Base-by-base conservation (phyloP, 805 yeast genomes). In the Wickerhamiella spandovensis region DNA sequence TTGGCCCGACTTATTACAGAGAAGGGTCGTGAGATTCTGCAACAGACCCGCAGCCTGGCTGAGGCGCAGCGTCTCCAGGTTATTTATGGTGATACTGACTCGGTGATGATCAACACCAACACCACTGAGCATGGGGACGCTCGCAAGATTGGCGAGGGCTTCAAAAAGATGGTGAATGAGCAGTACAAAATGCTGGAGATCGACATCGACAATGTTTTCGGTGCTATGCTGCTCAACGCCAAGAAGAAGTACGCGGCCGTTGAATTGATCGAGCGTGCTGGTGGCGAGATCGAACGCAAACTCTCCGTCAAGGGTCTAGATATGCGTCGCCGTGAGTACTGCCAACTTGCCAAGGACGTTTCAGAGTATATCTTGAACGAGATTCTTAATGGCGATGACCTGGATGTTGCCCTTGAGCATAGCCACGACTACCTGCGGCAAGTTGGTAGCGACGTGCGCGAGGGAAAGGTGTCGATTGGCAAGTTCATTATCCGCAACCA, bases 191-290 rank as follows among this genome's bases (percentile, higher is more conserved):
- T 85, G 55, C 72, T 92, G 61, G 99, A 92, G 63, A 87, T 92
- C 61, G 99, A 92, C 62, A 88, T 85, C 56, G 99, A 92, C 69
- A 88, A 90, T 61, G 88, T 88, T 1, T 92, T 87, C 70, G 83
- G 85, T 61, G 78, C 86, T 56, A 70, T 92, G 48, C 71, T 92
- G 50, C 70, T 92, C 48, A 95, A 87, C 64, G 85, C 95, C n/a
- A 92, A 92, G 71, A 92, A 92, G 77, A 92, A 92, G 68, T 92
- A 92, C 64, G 98, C 98, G 8, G 97, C 97, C 1, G 72, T 89
- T 70, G 48, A 53, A 13, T 17, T 56, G 43, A 39, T 46, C 12
- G 83, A 80, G 59, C 77, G 77, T 28, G 65, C 75, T 72, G 53
- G 69, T 64, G 48, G 73, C 73, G 58, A 67, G 56, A 43, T 43